A percentile compares a stretch with the other conserved stretches of the same genome.
These are phyloP conservation scores for Periconia macrospinosa DNA, from an alignment of 2,329 filamentous ascomycete species.

Conservation along the genomic window DNA sequence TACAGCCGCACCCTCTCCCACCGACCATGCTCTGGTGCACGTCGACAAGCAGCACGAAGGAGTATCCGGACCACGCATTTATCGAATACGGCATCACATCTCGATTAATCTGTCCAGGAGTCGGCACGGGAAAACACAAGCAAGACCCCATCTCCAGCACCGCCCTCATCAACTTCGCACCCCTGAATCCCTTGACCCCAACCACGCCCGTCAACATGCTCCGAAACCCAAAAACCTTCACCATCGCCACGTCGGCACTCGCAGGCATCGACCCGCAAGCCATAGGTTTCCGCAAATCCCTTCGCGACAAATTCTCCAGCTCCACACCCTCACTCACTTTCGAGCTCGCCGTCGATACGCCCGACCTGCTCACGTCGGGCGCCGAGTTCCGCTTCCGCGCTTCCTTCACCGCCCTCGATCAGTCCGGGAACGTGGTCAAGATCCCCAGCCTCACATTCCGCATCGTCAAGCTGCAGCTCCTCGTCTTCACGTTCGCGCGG, in stretches of 20 bases:
- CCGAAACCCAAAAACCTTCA: slow-evolving; percentile 14
- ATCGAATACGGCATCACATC: slow-evolving; percentile 25
- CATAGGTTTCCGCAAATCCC: slow-evolving; percentile 22
- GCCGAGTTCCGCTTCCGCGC: slow-evolving; percentile 21
- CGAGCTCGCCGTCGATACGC: slow-evolving; percentile 15
- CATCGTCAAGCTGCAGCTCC: slow-evolving; percentile 19
- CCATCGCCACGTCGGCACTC: slow-evolving; percentile 17
- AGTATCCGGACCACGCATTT: slow-evolving; percentile 14
- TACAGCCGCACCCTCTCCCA: slow-evolving; percentile 22
- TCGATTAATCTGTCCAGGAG: slow-evolving; percentile 16
- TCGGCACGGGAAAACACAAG: slow-evolving; percentile 7
- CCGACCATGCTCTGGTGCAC: slow-evolving; percentile 19
- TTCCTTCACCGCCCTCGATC: slow-evolving; percentile 12
- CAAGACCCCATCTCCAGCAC: slow-evolving; percentile 11
- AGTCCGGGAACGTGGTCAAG: slow-evolving; percentile 12
- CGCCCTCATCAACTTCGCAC: slow-evolving; percentile 19
- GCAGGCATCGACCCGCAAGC: slow-evolving; percentile 8
- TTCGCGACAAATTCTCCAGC: slow-evolving; percentile 23
- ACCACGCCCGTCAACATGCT: slow-evolving; percentile 3
- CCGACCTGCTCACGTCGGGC: slow-evolving; percentile 16
- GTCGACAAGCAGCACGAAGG: background rate
- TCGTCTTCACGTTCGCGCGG: slow-evolving; percentile 23
- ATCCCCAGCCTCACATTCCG: slow-evolving; percentile 20
- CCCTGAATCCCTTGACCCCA: slow-evolving; percentile 6
- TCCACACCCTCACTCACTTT: slow-evolving; percentile 25